Base-by-base conservation (phyloP, 352 stramenopile genomes). In the Globisporangium nodosum region DNA sequence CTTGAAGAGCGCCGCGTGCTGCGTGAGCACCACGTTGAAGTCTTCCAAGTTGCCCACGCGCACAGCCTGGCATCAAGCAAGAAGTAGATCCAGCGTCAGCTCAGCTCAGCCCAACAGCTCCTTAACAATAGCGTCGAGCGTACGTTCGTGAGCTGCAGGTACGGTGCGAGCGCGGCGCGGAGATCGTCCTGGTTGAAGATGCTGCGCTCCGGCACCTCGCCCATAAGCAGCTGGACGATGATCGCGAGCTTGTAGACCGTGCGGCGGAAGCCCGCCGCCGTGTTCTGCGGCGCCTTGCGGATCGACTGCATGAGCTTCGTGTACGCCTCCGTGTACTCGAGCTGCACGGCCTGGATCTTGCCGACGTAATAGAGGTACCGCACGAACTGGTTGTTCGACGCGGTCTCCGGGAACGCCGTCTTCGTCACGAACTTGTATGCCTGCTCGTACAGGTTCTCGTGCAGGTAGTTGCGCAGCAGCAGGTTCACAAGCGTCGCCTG, bases 381-480 rank as follows among this genome's bases (percentile, higher is more conserved):
- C 63, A 98, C 96, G 58, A 99, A 95, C 81, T 99, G 96, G 74
- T 99, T 99, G 83, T 99, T 99, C n/a, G 90, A 98, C 21, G 96
- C 90, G 7, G 74, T 83, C 60, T 97, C 87, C 0, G 90, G 88
- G 56, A 96, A 96, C 37, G 74, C 83, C 21, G 88, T 92, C 77
- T 96, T 96, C 53, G 68, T 90, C 45, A 96, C 84, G 53, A 98
- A 94, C 68, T 96, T 97, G 70, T 95, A 96, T 8, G 91, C 93
- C 62, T 96, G 87, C 58, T 97, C 90, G 59, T 96, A 90, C 49
- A 96, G 65, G 66, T 97, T 96, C 30, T 96, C 78, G 52, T 87
- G 71, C 48, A 97, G 58, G n/a, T 92, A 92, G 59, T 92, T 96
- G 61, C 91, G 82, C 68, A 98, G 69, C 45, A 98, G 61, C 59